Evolutionary conservation across 208 protist genomes (phyloP).

Genomic region (Trypanosoma rangeli): DNA sequence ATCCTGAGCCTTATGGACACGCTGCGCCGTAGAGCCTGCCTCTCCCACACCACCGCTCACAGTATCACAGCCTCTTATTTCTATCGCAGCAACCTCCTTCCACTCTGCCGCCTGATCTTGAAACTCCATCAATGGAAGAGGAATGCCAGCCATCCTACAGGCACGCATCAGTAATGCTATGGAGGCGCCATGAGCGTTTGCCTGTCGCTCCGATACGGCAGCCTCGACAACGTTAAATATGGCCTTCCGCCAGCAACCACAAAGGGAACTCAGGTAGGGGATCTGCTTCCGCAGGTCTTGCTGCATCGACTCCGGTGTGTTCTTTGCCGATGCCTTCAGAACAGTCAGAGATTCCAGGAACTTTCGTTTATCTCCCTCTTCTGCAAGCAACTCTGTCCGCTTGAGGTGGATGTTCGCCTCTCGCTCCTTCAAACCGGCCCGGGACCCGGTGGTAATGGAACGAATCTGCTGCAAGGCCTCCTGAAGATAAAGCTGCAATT

Average conservation of each 20-base stretch:
- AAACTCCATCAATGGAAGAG: constrained; percentile 30
- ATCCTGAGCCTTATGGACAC: constrained; percentile 31
- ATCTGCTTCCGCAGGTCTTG: constrained; percentile 6
- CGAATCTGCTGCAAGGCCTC: constrained; percentile 70
- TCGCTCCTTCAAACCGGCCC: constrained; percentile 42
- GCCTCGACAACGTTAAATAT: constrained; percentile 42
- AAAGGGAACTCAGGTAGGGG: constrained; percentile 47
- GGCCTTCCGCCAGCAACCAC: constrained; percentile 54
- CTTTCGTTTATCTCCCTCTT: constrained; percentile 18
- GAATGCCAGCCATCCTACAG: constrained; percentile 23
- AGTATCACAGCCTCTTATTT: background rate
- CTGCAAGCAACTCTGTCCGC: constrained; percentile 37
- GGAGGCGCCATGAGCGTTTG: constrained; percentile 34
- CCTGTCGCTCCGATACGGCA: constrained; percentile 34
- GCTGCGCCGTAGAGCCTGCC: constrained; percentile 9
- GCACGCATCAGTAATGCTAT: constrained; percentile 37
- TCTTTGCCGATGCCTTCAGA: constrained; percentile 11
- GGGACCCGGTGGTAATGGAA: constrained; percentile 1
- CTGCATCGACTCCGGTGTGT: constrained; percentile 1
- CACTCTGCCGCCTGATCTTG: background rate
- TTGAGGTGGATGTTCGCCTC: constrained; percentile 66
- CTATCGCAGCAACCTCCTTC: background rate
- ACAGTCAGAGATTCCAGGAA: constrained; percentile 26
- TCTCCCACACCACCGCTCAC: constrained; percentile 4
- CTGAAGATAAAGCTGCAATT: constrained; percentile 69